phyloP scores from a whole-genome alignment of 768 basidiomycete genomes.

The Cyclocybe aegerita region DNA sequence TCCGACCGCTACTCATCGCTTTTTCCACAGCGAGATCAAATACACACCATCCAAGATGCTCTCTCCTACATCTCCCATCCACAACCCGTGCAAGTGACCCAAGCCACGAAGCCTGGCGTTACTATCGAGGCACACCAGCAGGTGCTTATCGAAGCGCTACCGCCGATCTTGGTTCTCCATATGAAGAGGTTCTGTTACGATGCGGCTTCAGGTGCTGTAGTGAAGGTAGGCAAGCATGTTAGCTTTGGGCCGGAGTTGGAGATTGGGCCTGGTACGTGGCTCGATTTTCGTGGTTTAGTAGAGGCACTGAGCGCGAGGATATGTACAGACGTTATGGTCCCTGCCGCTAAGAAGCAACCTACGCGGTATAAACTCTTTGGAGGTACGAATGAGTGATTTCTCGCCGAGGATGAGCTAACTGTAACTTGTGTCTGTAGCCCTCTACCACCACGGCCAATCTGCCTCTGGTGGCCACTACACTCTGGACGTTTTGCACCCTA shows the following conservation, averaged over 20 bases:
- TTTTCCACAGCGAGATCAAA: conserved; percentile 57
- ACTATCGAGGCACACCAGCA: conserved; percentile 68
- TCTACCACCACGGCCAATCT: conserved; percentile 92
- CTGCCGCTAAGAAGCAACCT: conserved; percentile 42
- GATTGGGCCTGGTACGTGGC: conserved; percentile 60
- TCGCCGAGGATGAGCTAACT: not conserved
- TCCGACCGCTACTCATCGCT: conserved; percentile 1
- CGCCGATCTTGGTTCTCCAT: conserved; percentile 83
- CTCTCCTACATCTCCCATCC: conserved; percentile 75
- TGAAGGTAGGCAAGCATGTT: conserved; percentile 85
- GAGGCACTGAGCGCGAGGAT: not conserved
- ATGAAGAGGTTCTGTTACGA: conserved; percentile 93
- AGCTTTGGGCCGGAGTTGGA: conserved; percentile 77
- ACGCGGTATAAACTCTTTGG: conserved; percentile 82
- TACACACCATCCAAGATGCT: conserved; percentile 82
- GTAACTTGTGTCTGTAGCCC: conserved; percentile 42
- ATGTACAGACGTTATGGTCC: conserved; percentile 59
- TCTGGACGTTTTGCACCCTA: conserved; percentile 80
- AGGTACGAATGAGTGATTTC: conserved; percentile 42
- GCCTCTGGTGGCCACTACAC: conserved; percentile 97
- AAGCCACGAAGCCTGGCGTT: conserved; percentile 51
- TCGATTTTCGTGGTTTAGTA: not conserved
- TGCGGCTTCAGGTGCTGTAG: conserved; percentile 66
- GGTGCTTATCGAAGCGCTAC: conserved; percentile 75
- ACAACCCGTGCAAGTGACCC: conserved; percentile 75